Conservation (phyloP, 805 yeast genomes). For the Candida pini region DNA sequence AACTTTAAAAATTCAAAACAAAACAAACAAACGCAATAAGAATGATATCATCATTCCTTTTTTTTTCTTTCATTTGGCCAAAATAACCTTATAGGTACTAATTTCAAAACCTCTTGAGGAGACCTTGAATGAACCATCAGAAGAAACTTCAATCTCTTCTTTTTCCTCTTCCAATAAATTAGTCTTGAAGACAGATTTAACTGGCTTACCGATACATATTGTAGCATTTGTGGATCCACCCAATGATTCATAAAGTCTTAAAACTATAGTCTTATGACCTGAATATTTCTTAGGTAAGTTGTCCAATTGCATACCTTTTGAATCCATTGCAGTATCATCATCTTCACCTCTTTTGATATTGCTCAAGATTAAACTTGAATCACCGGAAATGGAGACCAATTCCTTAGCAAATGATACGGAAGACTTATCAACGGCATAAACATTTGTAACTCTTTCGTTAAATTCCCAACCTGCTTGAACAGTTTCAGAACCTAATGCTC, state of each 20-base stretch:
- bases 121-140: slow-evolving; percentile 31
- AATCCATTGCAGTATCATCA: slow-evolving; percentile 48
- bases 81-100: slow-evolving; percentile 51
- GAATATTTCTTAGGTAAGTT: slow-evolving; percentile 37
- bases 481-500: slow-evolving; percentile 55
- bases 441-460: slow-evolving; percentile 45
- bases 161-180: slow-evolving; percentile 53
- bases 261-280: slow-evolving; percentile 49
- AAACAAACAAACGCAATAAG: too few relatives aligned
- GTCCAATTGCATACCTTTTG: slow-evolving; percentile 29
- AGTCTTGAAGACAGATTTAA: slow-evolving; percentile 46
- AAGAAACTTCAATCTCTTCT: slow-evolving; percentile 29
- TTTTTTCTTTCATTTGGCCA: slow-evolving; percentile 15
- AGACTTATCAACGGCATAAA: slow-evolving; percentile 6
- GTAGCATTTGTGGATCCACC: slow-evolving; percentile 69
- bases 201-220: slow-evolving; percentile 40
- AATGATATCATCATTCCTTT: too few relatives aligned
- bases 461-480: slow-evolving; percentile 76
- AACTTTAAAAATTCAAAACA: too few relatives aligned
- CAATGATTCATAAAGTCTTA: slow-evolving; percentile 79
- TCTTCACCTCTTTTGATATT: slow-evolving; percentile 85
- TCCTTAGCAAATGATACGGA: slow-evolving; percentile 4
- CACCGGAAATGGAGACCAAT: slow-evolving; percentile 36
- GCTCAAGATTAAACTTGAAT: slow-evolving; percentile 58
- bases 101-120: slow-evolving; percentile 73